Conservation (phyloP, 495 filamentous ascomycete genomes). For the Aspergillus leporis region DNA sequence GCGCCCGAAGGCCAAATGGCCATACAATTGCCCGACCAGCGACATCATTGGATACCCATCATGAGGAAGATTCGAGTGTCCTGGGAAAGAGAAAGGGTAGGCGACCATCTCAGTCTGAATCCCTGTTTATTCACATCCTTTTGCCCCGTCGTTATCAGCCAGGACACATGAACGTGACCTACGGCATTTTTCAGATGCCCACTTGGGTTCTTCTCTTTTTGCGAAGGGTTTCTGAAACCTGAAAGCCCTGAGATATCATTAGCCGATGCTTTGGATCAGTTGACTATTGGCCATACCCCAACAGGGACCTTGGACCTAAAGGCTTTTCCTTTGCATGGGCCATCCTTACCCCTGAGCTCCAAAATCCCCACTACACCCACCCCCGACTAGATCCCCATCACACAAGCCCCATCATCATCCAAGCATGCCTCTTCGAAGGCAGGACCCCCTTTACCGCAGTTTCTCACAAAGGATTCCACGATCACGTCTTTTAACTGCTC, state of each 20-base stretch:
- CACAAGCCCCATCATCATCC: constrained; percentile 22
- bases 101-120: constrained; percentile 36
- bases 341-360: constrained; percentile 15
- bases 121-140: constrained; percentile 23
- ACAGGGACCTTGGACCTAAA: constrained; percentile 9
- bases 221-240: constrained; percentile 11
- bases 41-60: constrained; percentile 60
- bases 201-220: neutral
- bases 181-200: neutral
- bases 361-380: constrained; percentile 23
- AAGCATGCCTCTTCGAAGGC: constrained; percentile 28
- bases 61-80: constrained; percentile 46
- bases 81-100: constrained; percentile 72
- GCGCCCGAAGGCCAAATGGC: constrained; percentile 42
- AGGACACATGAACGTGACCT: constrained; percentile 17
- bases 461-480: constrained; percentile 73
- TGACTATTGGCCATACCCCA: constrained; percentile 14
- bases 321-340: constrained; percentile 10
- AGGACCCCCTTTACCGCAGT: constrained; percentile 33
- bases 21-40: constrained; percentile 54
- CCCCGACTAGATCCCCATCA: constrained; percentile 22
- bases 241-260: constrained; percentile 7
- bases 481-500: constrained; percentile 45
- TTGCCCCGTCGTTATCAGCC: constrained; percentile 27
- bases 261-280: constrained; percentile 14